phyloP scores from a whole-genome alignment of 2,329 filamentous ascomycete species.

The Allantophomopsis lycopodina region DNA sequence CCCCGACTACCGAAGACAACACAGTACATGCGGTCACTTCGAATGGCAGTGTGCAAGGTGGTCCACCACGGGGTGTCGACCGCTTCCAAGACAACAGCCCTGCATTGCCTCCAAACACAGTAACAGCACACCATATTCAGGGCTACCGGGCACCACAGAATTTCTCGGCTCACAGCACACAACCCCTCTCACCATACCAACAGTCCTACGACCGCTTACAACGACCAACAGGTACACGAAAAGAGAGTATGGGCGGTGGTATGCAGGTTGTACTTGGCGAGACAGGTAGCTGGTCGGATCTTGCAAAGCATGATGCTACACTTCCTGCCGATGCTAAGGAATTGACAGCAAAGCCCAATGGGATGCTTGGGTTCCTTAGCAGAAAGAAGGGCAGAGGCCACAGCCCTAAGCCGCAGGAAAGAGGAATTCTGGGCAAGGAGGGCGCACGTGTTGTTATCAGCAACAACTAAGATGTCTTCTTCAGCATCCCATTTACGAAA shows the following conservation, averaged over 20 bases:
- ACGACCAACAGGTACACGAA: constrained; percentile 11
- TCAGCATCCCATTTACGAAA: neutral
- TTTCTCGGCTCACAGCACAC: constrained; percentile 1
- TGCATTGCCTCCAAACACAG: too few relatives aligned
- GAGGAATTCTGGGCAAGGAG: constrained; percentile 88
- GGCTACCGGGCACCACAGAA: constrained; percentile 1
- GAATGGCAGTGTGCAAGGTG: neutral
- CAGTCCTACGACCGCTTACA: constrained; percentile 12
- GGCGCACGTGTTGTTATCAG: constrained; percentile 75
- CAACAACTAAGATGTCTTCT: neutral
- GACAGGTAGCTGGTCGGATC: constrained; percentile 78
- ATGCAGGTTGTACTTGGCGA: constrained; percentile 87
- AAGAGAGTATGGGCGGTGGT: constrained; percentile 39
- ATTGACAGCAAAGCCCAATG: constrained; percentile 46
- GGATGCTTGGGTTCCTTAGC: constrained; percentile 81
- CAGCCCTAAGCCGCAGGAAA: constrained; percentile 88
- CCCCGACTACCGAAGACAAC: too few relatives aligned
- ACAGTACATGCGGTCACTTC: too few relatives aligned
- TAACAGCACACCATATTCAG: too few relatives aligned
- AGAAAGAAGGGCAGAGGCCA: constrained; percentile 82
- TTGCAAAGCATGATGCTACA: constrained; percentile 72
- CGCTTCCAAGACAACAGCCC: too few relatives aligned
- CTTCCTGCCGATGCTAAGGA: constrained; percentile 51
- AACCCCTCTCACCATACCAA: constrained; percentile 15
- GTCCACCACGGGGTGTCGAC: too few relatives aligned